Evolutionary conservation across 306 rosid genomes (phyloP).

Genomic region (Hippophae rhamnoides): DNA sequence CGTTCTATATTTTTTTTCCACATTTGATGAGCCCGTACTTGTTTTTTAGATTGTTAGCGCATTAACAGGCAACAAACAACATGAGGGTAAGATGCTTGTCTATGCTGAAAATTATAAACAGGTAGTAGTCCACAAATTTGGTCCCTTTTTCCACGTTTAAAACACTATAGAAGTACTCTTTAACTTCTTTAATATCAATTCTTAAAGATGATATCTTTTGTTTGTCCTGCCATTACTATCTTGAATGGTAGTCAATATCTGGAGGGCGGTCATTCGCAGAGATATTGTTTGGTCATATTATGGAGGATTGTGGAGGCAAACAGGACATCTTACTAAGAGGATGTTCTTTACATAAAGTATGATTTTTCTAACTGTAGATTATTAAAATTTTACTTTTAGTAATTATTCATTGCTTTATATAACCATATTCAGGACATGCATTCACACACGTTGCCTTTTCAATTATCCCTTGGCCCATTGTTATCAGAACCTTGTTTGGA

Average conservation of each 20-base stretch:
- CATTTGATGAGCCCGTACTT: constrained; percentile 9
- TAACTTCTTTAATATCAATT: not conserved
- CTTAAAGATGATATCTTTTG: not conserved
- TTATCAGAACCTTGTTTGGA: no score
- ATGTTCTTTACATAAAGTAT: constrained; percentile 85
- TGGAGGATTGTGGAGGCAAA: constrained; percentile 31
- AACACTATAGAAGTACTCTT: constrained; percentile 1
- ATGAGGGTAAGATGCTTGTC: constrained; percentile 63
- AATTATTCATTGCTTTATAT: not conserved
- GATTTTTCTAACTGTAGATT: constrained; percentile 14
- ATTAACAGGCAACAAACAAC: constrained; percentile 48
- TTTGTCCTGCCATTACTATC: constrained; percentile 8
- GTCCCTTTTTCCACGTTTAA: constrained; percentile 2
- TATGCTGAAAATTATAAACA: constrained; percentile 93
- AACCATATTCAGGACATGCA: not conserved
- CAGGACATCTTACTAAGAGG: constrained; percentile 62
- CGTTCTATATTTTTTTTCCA: constrained; percentile 10
- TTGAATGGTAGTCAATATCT: constrained; percentile 63
- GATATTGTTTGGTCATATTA: constrained; percentile 60
- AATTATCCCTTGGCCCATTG: no score
- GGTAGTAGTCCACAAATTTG: constrained; percentile 33
- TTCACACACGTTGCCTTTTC: not conserved
- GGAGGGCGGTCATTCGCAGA: constrained; percentile 86
- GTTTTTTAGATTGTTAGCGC: constrained; percentile 61
- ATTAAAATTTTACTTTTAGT: not conserved